Base-by-base conservation (phyloP, 2,329 filamentous ascomycete genomes). In the Purpureocillium takamizusanense region DNA sequence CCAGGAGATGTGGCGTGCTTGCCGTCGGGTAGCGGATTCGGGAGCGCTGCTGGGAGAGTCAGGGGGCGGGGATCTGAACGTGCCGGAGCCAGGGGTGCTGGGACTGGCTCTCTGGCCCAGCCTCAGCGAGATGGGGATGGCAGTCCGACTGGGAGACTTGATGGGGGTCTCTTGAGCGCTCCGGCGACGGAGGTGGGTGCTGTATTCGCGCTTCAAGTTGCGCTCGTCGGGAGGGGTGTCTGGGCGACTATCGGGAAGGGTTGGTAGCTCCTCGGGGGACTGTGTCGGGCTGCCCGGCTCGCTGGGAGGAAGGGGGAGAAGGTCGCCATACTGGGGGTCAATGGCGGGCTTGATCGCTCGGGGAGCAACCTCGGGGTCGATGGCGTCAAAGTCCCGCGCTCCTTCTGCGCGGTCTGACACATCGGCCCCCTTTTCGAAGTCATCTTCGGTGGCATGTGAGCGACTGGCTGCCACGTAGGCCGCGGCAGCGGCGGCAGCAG, bases 241-340 rank as follows among this genome's bases (percentile, higher is more conserved):
- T 4, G 77, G 75, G 14, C 76, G 70, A 51, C 76, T 81, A 16
- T 76, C 74, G 21, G 78, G 78, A 15, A 82, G 63, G 39, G 62
- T 51, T 3, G 76, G 76, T 29, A 79, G 59, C 28, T 67, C 56
- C 3, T 60, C 57, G 2, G 49, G 47, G 4, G 46, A 42, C 31
- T 54, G 47, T 27, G 59, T 52, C 18, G 72, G 74, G 37, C 72
- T 72, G 31, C 63, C 63, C 42, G 75, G 69, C 44, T 67, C 65
- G 52, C 75, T 81, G 25, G 78, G 78, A 38, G 78, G 78, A 30
- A 83, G 60, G 29, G 76, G 76, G 40, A 83, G 67, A 35, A 82
- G 61, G 53, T 83, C 78, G 44, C 76, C 74, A 60, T 78, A 78
- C 46, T 76, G 70, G 30, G 78, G 78, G 53, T 83, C 78, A 50